A percentile compares a stretch with the other conserved stretches of the same genome.
These are phyloP conservation scores for Vanrija humicola DNA, from an alignment of 1,284 basidiomycete genomes.

Conservation along the genomic window DNA sequence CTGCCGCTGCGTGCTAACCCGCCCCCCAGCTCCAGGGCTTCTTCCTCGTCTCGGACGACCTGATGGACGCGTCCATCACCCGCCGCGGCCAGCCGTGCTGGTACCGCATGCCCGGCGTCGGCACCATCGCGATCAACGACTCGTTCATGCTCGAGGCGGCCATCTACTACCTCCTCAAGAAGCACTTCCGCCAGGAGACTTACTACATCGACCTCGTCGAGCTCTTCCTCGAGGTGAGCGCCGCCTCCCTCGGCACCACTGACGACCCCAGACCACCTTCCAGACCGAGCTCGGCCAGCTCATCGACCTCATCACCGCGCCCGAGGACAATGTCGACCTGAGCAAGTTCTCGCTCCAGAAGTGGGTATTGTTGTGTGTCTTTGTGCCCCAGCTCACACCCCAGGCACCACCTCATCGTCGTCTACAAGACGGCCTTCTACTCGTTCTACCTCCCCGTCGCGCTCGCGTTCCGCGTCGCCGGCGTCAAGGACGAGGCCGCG, in stretches of 20 bases:
- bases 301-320: conserved; percentile 91
- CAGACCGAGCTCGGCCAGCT: conserved; percentile 96
- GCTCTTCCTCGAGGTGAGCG: conserved; percentile 74
- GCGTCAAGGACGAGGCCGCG: conserved; percentile 64
- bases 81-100: conserved; percentile 98
- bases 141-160: conserved; percentile 93
- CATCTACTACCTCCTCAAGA: conserved; percentile 87
- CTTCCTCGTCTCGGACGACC: conserved; percentile 96
- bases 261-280: conserved; percentile 67
- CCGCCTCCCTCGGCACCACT: background rate
- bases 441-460: conserved; percentile 99
- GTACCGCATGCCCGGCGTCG: conserved; percentile 73
- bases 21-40: conserved; percentile 81
- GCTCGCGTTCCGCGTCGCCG: conserved; percentile 75
- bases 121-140: conserved; percentile 92
- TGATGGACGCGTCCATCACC: conserved; percentile 91
- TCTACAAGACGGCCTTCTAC: conserved; percentile 98
- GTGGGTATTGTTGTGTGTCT: conserved; percentile 49
- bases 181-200: conserved; percentile 73
- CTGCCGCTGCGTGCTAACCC: background rate
- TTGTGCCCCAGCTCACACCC: background rate
- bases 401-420: conserved; percentile 88
- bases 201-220: conserved; percentile 89
- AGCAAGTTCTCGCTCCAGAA: conserved; percentile 76
- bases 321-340: conserved; percentile 83